phyloP scores from a whole-genome alignment of 2,329 filamentous ascomycete genomes.

The Ceratocystis ficicola region DNA sequence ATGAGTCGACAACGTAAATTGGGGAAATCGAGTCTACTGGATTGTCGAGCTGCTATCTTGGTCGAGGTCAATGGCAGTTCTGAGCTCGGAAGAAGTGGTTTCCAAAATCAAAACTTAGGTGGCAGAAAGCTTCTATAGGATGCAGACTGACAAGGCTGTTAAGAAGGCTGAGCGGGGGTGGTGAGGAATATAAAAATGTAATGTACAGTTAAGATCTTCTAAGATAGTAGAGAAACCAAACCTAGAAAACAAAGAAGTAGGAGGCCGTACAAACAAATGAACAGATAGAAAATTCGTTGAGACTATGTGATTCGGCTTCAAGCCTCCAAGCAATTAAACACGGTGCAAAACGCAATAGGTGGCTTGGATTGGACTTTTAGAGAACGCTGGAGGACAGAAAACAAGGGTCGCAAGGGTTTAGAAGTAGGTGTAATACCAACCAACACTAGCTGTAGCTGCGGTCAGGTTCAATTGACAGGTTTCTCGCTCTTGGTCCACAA shows the following conservation, averaged over 20 bases:
- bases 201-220: constrained; percentile 2
- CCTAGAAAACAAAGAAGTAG: background rate
- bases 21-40: background rate
- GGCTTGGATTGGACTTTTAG: constrained; percentile 1
- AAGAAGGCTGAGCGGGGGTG: constrained; percentile 15
- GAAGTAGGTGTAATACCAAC: background rate
- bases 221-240: background rate
- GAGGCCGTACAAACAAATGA: background rate
- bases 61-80: background rate
- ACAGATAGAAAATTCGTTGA: background rate
- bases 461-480: background rate
- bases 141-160: constrained; percentile 11
- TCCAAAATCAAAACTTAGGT: background rate
- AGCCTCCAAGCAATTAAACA: constrained; percentile 5
- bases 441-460: background rate
- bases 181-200: background rate
- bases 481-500: background rate
- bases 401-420: background rate
- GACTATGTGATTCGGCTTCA: constrained; percentile 6
- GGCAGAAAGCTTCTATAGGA: background rate
- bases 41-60: background rate
- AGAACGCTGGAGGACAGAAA: background rate
- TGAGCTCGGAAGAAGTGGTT: background rate
- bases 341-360: constrained; percentile 10
- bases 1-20: background rate